Conservation (phyloP, 768 basidiomycete genomes). For the Lentinula boryana region DNA sequence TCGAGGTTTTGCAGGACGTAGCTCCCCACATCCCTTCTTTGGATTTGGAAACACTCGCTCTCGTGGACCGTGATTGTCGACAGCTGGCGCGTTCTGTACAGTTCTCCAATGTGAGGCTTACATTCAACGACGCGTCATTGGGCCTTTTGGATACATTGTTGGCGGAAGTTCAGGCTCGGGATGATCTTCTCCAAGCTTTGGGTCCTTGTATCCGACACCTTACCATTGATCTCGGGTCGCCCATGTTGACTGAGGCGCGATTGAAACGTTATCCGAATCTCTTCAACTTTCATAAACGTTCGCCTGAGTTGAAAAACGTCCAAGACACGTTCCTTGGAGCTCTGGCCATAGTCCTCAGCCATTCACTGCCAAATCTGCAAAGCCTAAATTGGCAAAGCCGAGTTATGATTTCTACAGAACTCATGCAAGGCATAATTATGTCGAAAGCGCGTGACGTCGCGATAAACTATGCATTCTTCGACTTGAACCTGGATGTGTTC, state of each 20-base stretch:
- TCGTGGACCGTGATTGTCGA: slow-evolving; percentile 21
- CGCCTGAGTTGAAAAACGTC: background rate
- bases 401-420: slow-evolving; percentile 5
- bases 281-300: background rate
- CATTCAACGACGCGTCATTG: slow-evolving; percentile 10
- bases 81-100: slow-evolving; percentile 18
- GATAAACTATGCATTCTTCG: slow-evolving; percentile 7
- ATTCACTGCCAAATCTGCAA: slow-evolving; percentile 19
- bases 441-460: slow-evolving; percentile 18
- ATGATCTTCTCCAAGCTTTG: slow-evolving; percentile 3
- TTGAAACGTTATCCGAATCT: background rate
- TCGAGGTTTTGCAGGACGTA: slow-evolving; percentile 21
- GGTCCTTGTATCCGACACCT: slow-evolving; percentile 18
- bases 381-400: slow-evolving; percentile 20
- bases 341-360: slow-evolving; percentile 10
- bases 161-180: background rate
- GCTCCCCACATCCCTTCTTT: slow-evolving; percentile 16
- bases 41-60: slow-evolving; percentile 18
- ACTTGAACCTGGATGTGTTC: background rate
- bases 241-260: slow-evolving; percentile 1
- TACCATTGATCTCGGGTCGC: slow-evolving; percentile 7
- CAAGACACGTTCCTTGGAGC: slow-evolving; percentile 4
- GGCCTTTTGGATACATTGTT: slow-evolving; percentile 8
- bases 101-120: slow-evolving; percentile 16
- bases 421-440: slow-evolving; percentile 12